Evolutionary conservation across 1,284 basidiomycete genomes (phyloP).

Genomic region (Cystobasidium pallidum): DNA sequence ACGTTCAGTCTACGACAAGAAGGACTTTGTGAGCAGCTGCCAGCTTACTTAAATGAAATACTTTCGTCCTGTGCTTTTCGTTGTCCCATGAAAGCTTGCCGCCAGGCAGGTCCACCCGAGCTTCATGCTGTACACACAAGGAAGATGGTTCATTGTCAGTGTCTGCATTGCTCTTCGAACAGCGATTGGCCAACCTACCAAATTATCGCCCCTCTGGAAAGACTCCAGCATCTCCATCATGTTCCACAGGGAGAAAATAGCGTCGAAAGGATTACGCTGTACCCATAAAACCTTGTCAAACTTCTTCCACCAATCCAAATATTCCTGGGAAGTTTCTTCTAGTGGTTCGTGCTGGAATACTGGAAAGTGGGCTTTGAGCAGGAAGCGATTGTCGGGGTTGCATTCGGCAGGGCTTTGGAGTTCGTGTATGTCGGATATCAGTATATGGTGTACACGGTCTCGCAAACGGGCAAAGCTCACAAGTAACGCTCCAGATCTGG

Average conservation of each 20-base stretch:
- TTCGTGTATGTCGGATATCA: background rate
- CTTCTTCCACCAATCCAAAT: slow-evolving; percentile 21
- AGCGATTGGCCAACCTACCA: slow-evolving; percentile 10
- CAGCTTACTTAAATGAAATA: slow-evolving; percentile 25
- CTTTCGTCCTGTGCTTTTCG: slow-evolving; percentile 25
- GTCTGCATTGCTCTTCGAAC: too few relatives aligned
- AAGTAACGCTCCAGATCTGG: slow-evolving; percentile 30
- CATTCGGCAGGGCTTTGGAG: slow-evolving; percentile 27
- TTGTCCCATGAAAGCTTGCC: slow-evolving; percentile 29
- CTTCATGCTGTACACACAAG: slow-evolving; percentile 18
- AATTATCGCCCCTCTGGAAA: slow-evolving; percentile 29
- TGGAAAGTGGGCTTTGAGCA: slow-evolving; percentile 33
- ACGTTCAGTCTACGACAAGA: background rate
- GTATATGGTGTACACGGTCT: background rate
- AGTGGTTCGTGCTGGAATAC: slow-evolving; percentile 28
- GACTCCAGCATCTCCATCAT: slow-evolving; percentile 36
- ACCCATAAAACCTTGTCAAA: slow-evolving; percentile 28
- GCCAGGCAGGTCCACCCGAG: slow-evolving; percentile 11
- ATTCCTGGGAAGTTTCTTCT: slow-evolving; percentile 19
- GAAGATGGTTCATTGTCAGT: too few relatives aligned
- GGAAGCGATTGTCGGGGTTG: slow-evolving; percentile 19
- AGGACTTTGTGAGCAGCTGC: background rate
- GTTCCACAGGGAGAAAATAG: slow-evolving; percentile 33
- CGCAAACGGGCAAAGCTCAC: background rate
- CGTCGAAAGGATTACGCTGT: slow-evolving; percentile 33